A percentile compares a stretch with the other conserved stretches of the same genome.
phyloP scores from a whole-genome alignment of 345 rosid genomes.

The Nephelium lappaceum region DNA sequence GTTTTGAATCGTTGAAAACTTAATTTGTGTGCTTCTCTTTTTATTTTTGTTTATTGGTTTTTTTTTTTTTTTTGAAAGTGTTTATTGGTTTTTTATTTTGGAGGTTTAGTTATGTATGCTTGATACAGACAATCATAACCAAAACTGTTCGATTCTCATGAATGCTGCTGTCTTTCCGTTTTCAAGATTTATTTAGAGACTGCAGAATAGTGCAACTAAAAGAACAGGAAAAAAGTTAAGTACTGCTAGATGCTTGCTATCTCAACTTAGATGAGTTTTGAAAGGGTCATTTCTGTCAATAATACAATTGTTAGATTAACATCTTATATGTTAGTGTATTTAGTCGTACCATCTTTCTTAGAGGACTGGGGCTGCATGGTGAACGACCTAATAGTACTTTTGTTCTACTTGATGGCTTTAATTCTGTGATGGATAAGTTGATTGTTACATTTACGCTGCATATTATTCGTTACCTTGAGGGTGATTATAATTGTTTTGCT shows the following conservation, averaged over 20 bases:
- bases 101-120: neutral
- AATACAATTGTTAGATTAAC: neutral
- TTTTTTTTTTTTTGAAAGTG: neutral
- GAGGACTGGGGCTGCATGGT: too few relatives aligned
- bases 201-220: neutral
- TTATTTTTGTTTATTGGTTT: too few relatives aligned
- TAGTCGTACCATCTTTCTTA: neutral
- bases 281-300: neutral
- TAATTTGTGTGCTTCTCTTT: too few relatives aligned
- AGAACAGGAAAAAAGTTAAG: neutral
- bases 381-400: neutral
- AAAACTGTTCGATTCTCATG: neutral
- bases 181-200: neutral
- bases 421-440: conserved; percentile 4
- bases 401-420: neutral
- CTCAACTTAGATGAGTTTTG: neutral
- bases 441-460: neutral
- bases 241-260: neutral
- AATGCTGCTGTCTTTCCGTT: neutral
- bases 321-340: too few relatives aligned
- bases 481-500: conserved; percentile 24
- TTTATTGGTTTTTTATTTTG: neutral
- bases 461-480: conserved; percentile 5
- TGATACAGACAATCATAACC: neutral
- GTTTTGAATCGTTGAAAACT: too few relatives aligned